Percentiles rank a stretch among this genome's conserved stretches.
Evolutionary conservation across 805 yeast species (phyloP).

Genomic region (Suhomyces sp.): DNA sequence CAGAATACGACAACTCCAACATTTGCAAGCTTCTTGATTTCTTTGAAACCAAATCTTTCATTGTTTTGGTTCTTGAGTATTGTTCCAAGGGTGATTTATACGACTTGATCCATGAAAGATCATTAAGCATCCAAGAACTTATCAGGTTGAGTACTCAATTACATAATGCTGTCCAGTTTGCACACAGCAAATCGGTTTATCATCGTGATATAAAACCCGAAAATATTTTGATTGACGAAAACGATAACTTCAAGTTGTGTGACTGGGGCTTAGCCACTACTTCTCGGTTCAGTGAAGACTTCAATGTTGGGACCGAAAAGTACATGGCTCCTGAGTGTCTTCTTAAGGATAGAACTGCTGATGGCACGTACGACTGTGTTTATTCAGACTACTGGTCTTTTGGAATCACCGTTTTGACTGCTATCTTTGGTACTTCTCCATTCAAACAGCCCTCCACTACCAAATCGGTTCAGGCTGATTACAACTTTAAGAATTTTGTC

Average conservation of each 20-base stretch:
- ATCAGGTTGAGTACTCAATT: conserved; percentile 41
- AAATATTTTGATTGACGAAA: conserved; percentile 49
- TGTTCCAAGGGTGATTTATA: conserved; percentile 66
- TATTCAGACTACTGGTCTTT: conserved; percentile 55
- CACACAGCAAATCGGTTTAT: conserved; percentile 56
- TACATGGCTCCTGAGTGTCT: conserved; percentile 58
- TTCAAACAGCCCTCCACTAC: conserved; percentile 29
- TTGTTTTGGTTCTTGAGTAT: conserved; percentile 62
- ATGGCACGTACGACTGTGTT: conserved; percentile 33
- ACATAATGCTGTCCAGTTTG: conserved; percentile 47
- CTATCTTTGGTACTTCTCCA: conserved; percentile 52
- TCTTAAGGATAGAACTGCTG: conserved; percentile 12
- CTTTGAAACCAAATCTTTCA: conserved; percentile 52
- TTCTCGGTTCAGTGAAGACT: conserved; percentile 24
- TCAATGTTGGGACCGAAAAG: conserved; percentile 55
- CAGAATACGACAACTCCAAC: conserved; percentile 35
- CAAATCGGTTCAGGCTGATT: conserved; percentile 28
- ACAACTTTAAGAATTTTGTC: conserved; percentile 43
- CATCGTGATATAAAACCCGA: conserved; percentile 61
- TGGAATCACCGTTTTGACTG: conserved; percentile 49
- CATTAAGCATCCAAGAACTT: conserved; percentile 10
- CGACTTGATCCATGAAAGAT: conserved; percentile 45
- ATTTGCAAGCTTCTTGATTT: conserved; percentile 57
- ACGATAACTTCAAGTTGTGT: conserved; percentile 54
- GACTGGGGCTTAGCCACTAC: conserved; percentile 52